Percentiles rank a stretch among this genome's conserved stretches.
phyloP scores from a whole-genome alignment of 2,329 filamentous ascomycete genomes.

The Aspergillus carbonarius region DNA sequence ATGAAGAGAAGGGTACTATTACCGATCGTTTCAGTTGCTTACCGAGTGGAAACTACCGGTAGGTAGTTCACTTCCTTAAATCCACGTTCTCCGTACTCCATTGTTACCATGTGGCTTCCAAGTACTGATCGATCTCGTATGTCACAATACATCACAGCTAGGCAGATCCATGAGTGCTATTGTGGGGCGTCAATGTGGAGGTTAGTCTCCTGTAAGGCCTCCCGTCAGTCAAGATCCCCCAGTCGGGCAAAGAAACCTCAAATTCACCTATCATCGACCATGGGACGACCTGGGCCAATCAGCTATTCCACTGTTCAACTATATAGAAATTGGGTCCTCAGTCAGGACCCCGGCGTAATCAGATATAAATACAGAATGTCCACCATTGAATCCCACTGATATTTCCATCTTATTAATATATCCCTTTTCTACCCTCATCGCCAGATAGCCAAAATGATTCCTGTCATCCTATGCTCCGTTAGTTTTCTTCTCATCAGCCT shows the following conservation, averaged over 20 bases:
- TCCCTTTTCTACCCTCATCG: neutral
- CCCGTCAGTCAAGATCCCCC: neutral
- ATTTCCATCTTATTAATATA: neutral
- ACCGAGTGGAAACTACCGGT: no score
- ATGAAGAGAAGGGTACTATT: no score
- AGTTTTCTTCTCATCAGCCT: neutral
- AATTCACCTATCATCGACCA: neutral
- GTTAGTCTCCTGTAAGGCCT: neutral
- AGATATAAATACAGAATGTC: neutral
- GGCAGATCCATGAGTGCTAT: neutral
- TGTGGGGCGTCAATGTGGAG: no score
- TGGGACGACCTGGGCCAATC: neutral
- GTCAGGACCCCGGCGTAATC: accelerated
- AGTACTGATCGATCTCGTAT: neutral
- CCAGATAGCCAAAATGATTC: neutral
- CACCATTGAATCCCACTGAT: neutral
- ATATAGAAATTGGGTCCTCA: neutral
- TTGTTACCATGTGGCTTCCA: neutral
- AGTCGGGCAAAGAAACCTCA: neutral
- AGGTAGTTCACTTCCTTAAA: no score
- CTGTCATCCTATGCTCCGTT: neutral
- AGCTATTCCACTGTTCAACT: neutral
- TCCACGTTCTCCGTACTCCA: no score
- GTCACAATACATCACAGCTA: neutral
- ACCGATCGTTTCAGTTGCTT: no score